Percentiles rank a stretch among this genome's conserved stretches.
These are phyloP conservation scores for Truncatella angustata DNA, from an alignment of 2,329 filamentous ascomycete genomes.

Conservation along the genomic window DNA sequence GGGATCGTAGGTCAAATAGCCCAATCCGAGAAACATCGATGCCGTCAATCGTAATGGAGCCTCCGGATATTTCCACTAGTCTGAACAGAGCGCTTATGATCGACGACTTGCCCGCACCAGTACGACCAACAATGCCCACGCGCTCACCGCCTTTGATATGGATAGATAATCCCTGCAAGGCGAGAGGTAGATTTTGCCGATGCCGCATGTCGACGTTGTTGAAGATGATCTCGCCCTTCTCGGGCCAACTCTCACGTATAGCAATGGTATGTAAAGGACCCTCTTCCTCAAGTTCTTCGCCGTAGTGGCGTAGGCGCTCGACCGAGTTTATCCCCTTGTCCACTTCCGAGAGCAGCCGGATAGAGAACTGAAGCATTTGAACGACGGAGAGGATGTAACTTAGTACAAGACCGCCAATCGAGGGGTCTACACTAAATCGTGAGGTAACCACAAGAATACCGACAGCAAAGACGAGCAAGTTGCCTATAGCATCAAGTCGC, in stretches of 20 bases:
- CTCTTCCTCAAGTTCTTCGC: conserved; percentile 82
- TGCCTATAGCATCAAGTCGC: conserved; percentile 81
- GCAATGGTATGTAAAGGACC: conserved; percentile 76
- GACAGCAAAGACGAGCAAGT: conserved; percentile 81
- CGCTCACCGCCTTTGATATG: conserved; percentile 74
- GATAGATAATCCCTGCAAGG: conserved; percentile 69
- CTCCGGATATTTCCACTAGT: conserved; percentile 63
- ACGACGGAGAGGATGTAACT: conserved; percentile 93
- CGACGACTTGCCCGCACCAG: conserved; percentile 78
- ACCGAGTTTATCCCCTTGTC: conserved; percentile 99
- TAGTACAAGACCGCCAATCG: conserved; percentile 82
- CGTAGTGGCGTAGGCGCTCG: conserved; percentile 88
- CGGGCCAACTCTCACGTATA: conserved; percentile 76
- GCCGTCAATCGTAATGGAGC: conserved; percentile 64
- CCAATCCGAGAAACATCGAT: conserved; percentile 71
- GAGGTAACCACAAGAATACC: conserved; percentile 91
- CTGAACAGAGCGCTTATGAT: conserved; percentile 84
- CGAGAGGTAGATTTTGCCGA: conserved; percentile 67
- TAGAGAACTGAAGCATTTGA: conserved; percentile 93
- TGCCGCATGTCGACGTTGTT: conserved; percentile 78
- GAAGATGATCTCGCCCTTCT: conserved; percentile 78
- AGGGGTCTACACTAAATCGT: conserved; percentile 80
- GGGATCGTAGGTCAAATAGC: conserved; percentile 71
- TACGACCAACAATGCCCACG: conserved; percentile 78
- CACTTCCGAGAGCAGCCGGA: conserved; percentile 89